Percentiles rank a stretch among this genome's conserved stretches.
Conservation (phyloP, 768 basidiomycete genomes). For the Xanthoconium purpureum region DNA sequence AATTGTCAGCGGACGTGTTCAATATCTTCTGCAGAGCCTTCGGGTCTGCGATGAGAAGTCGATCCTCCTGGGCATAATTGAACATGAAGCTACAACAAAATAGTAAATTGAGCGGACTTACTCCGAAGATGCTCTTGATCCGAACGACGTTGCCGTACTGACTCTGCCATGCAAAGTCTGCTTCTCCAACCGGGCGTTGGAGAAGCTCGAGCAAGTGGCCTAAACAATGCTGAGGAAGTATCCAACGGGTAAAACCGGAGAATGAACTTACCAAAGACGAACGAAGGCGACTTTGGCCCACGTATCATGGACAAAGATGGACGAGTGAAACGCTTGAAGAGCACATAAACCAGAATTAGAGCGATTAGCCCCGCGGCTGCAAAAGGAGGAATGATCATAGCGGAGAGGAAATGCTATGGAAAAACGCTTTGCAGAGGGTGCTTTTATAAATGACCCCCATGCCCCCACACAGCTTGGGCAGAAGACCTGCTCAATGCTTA, state of each 20-base stretch:
- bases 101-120: not conserved
- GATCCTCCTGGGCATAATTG: slow-evolving; percentile 36
- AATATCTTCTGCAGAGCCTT: slow-evolving; percentile 42
- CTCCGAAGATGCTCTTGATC: slow-evolving; percentile 23
- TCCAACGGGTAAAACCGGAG: slow-evolving; percentile 4
- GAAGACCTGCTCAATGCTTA: not conserved
- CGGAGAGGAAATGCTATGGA: too few species aligned
- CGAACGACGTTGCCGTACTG: slow-evolving; percentile 27
- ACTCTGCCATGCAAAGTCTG: slow-evolving; percentile 31
- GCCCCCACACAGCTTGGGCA: not conserved
- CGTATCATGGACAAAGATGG: slow-evolving; percentile 13
- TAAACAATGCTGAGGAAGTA: slow-evolving; percentile 4
- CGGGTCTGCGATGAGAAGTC: slow-evolving; percentile 44
- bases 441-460: not conserved
- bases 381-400: slow-evolving; percentile 4
- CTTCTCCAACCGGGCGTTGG: slow-evolving; percentile 24
- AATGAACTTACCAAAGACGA: slow-evolving; percentile 12
- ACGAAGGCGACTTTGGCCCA: slow-evolving; percentile 18
- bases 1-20: slow-evolving; percentile 42
- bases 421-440: not conserved
- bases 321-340: not conserved
- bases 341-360: not conserved
- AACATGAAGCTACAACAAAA: not conserved
- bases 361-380: not conserved
- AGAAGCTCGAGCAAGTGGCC: slow-evolving; percentile 27